These are phyloP conservation scores for Breynia disticha DNA, from an alignment of 441 rosid genomes.

Conservation along the genomic window DNA sequence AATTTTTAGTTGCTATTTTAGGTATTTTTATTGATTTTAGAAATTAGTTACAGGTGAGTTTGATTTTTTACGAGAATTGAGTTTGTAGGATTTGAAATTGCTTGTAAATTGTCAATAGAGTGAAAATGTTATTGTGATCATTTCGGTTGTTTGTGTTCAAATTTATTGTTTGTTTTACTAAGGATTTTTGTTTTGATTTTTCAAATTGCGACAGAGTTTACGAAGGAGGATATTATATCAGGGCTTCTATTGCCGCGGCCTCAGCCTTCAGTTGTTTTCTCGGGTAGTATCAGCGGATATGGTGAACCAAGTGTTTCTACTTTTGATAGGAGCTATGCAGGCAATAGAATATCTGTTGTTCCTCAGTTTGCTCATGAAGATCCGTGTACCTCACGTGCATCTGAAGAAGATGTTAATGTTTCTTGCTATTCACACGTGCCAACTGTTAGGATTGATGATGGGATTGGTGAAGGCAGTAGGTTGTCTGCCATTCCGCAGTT, in stretches of 20 bases:
- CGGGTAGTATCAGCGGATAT: slow-evolving; percentile 29
- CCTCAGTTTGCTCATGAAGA: slow-evolving; percentile 22
- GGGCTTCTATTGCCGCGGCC: slow-evolving; percentile 37
- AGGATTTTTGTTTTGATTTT: slow-evolving; percentile 1
- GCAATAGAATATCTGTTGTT: slow-evolving; percentile 24
- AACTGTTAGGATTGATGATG: slow-evolving; percentile 20
- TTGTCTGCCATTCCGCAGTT: slow-evolving; percentile 25
- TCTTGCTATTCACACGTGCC: slow-evolving; percentile 20
- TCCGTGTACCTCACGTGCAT: slow-evolving; percentile 19
- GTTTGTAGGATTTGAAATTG: too few species aligned
- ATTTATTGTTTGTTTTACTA: background rate
- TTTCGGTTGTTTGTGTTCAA: background rate
- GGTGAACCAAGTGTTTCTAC: slow-evolving; percentile 17
- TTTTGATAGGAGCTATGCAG: slow-evolving; percentile 19
- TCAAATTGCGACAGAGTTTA: slow-evolving; percentile 37
- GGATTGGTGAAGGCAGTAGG: slow-evolving; percentile 24
- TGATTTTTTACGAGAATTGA: too few species aligned
- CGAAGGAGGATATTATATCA: slow-evolving; percentile 60
- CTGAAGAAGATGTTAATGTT: slow-evolving; percentile 32
- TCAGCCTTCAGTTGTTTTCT: slow-evolving; percentile 28
- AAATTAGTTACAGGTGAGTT: too few species aligned
- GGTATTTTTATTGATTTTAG: too few species aligned
- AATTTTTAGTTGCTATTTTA: too few species aligned
- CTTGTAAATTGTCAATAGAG: too few species aligned
- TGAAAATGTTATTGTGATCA: background rate